Evolutionary conservation across 2,329 filamentous ascomycete species (phyloP), one percentile per base, ranked within the genome.

Genomic region (Bimuria novae-zelandiae): DNA sequence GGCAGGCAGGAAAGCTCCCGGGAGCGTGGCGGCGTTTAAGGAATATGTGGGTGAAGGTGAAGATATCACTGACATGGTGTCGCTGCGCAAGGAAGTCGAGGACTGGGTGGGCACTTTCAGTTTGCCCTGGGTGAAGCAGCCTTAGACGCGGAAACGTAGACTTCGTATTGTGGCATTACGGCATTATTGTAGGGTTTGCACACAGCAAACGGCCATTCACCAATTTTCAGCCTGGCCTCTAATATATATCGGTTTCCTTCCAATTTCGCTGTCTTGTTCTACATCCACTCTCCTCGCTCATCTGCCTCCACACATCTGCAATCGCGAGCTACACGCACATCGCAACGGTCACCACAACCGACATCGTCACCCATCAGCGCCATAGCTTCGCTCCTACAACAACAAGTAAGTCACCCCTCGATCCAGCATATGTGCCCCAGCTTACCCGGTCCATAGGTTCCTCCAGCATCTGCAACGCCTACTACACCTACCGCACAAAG

Each of bases 81-180:
- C 75, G 52, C 56, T 76, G 27, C 61, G 74, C 42, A 69, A 70
- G 48, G 74, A 76, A 42, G 74, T 76, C 7, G 71, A 74, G 54
- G 72, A 75, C 43, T 76, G 74, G 74, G 73, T 75, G 12, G 70
- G 72, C 17, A 76, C 74, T 6, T 76, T 76, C 53, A 71, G 68
- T 22, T 59, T 76, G 21, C 74, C 74, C 1, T 76, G 74, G 74
- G 66, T 69, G 48, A 72, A 72, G 61, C 51, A 58, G 33, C 57
- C 59, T 43, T 71, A 54, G 42, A 17, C 36, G 5, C 19, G 44
- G 51, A 50, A 52, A 50, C 53, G 56, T 53, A 60, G 55, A 54
- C 35, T 53, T 32, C 22, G 5, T 12, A n/a, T 44, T 44, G 17
- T 22, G 29, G 27, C 41, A 32, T 44, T 12, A 3, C 21, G 41